Base-by-base conservation (phyloP, 2,329 filamentous ascomycete genomes). In the Biscogniauxia mediterranea region DNA sequence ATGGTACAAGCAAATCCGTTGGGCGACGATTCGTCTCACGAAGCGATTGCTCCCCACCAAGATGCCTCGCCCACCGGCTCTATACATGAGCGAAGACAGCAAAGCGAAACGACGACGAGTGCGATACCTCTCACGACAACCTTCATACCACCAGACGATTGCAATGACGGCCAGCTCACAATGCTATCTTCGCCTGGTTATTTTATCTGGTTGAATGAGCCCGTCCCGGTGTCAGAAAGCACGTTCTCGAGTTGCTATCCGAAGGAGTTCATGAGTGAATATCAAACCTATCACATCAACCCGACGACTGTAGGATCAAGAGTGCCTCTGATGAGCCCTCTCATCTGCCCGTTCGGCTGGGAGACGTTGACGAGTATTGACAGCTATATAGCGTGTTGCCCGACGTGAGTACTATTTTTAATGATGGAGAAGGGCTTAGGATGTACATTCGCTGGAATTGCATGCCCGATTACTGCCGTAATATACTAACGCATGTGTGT, bases 191-290 rank as follows among this genome's bases (percentile, higher is more conserved):
- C 66, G 15, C 66, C 66, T 1, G 61, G 52, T 2, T 69, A 66
- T 54, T 50, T 60, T 20, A 60, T 70, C n/a, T 70, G 67, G 68
- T 42, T 69, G 15, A 68, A 70, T 46, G 68, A 70, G 38, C 68
- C 68, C 3, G 52, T 66, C n/a, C 68, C 68, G 0, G 67, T 66
- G 54, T 56, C 64, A 1, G 61, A 59, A 2, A 60, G 55, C 17
- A 61, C 57, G 3, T 19, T 63, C 20, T 55, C 61, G 15, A 58
- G 57, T 54, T 70, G 68, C 61, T 70, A 70, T 52, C 68, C 68
- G 53, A 25, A 66, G 13, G 64, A 70, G 56, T 70, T 66, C 50
- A 49, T 68, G 50, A 20, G 65, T 28, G 64, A 61, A 23, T 70
- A 69, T 56, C 58, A 53, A 17, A 63, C 61, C 2, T 68, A 65